phyloP scores from a whole-genome alignment of 352 stramenopile species.

The Pythium utonaiense region DNA sequence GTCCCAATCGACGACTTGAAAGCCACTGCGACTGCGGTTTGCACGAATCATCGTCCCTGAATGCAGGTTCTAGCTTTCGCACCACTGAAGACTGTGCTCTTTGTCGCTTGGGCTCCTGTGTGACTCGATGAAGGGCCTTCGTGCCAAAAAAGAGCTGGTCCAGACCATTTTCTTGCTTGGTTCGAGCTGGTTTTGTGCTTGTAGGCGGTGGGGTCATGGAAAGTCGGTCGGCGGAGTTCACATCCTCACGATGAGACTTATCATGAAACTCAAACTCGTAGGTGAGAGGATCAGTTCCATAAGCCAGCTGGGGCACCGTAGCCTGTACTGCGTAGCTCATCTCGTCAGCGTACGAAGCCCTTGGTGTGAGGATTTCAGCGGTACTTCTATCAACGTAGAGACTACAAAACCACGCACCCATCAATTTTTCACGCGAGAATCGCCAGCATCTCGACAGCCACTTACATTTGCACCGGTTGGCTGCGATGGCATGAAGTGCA shows the following conservation, averaged over 20 bases:
- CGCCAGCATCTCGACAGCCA: no score
- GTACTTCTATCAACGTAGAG: not conserved
- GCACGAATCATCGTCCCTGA: not conserved
- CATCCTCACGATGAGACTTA: not conserved
- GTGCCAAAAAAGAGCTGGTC: not conserved
- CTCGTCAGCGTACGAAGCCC: not conserved
- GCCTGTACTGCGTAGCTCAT: not conserved
- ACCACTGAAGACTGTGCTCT: not conserved
- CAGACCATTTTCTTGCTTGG: not conserved
- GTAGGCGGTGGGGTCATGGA: not conserved
- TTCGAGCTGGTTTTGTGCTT: not conserved
- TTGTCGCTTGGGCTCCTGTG: not conserved
- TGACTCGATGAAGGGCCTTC: not conserved
- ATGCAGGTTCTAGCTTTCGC: not conserved
- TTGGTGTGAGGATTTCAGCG: not conserved
- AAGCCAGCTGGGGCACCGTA: not conserved
- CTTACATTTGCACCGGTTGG: no score
- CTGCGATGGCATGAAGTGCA: not conserved
- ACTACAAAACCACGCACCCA: not conserved
- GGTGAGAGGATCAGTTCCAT: not conserved
- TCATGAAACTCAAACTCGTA: not conserved
- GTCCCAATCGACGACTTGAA: conserved; percentile 16
- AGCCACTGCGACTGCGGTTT: conserved; percentile 6
- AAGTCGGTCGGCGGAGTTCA: not conserved
- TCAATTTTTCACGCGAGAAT: not conserved